Conservation (phyloP, 2,329 filamentous ascomycete species). For the Cladophialophora psammophila region DNA sequence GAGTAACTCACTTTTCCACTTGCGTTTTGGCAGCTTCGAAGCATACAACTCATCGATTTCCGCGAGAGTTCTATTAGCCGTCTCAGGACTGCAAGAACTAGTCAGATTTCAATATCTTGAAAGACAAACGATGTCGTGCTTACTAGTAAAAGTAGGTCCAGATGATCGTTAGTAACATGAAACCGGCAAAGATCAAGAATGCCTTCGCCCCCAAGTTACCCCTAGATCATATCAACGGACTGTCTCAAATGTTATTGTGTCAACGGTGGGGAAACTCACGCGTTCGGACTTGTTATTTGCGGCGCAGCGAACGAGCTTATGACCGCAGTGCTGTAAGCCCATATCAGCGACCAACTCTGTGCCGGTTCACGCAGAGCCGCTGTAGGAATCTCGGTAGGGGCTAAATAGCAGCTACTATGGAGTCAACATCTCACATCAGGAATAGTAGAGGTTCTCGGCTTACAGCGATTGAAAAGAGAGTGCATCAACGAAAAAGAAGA, state of each 20-base stretch:
- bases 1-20: constrained; percentile 36
- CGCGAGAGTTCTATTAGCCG: constrained; percentile 78
- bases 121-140: too few relatives aligned
- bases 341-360: constrained; percentile 49
- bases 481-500: constrained; percentile 50
- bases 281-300: constrained; percentile 46
- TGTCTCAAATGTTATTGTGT: too few relatives aligned
- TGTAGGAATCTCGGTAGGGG: constrained; percentile 49
- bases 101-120: too few relatives aligned
- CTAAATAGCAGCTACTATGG: constrained; percentile 15
- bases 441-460: constrained; percentile 14
- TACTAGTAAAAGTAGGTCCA: constrained; percentile 74
- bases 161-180: constrained; percentile 51
- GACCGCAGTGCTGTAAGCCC: constrained; percentile 48
- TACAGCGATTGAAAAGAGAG: constrained; percentile 48
- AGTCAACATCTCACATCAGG: too few relatives aligned
- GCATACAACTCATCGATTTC: constrained; percentile 84
- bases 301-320: constrained; percentile 51
- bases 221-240: too few relatives aligned
- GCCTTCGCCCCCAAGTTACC: constrained; percentile 46
- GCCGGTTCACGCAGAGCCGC: constrained; percentile 49
- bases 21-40: constrained; percentile 44
- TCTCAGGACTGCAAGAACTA: constrained; percentile 68
- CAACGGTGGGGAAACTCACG: constrained; percentile 25
- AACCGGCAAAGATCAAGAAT: constrained; percentile 47